Evolutionary conservation across 1,284 basidiomycete species (phyloP), one percentile per base, ranked within the genome.

Genomic region (Peniophora sp.): DNA sequence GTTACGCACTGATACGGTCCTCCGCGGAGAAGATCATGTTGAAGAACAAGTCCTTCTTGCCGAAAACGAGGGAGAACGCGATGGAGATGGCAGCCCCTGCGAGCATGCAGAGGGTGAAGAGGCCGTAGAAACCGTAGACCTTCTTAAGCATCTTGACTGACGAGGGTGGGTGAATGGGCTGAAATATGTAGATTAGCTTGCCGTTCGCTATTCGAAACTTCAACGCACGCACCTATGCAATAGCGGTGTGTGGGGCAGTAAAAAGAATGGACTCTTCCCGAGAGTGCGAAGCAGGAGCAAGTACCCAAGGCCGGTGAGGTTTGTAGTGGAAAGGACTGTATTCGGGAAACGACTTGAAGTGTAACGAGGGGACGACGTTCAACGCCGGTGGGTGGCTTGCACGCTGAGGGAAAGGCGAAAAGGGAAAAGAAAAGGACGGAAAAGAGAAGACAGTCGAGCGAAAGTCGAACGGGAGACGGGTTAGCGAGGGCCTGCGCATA

Each of bases 11-110:
- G 27, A 74, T 78, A 34, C 90, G 68, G 57, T 88, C 76, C 48
- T 70, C 61, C 10, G 66, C 59, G 51, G 70, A 75, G 47, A 92
- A 66, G 22, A 85, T 76, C 67, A 92, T 71, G 63, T 88, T 87
- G 63, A 85, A 72, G 54, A 91, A 65, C 35, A 85, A 62, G 59
- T 85, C 74, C 8, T 78, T 72, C 46, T 72, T 68, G 47, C 79
- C 75, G 84, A 85, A 91, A 27, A 87, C 63, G 53, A 90, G 67
- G 17, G 88, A 87, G 47, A 90, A 69, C 44, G 74, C 75, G 54
- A 92, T 68, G 17, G 80, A 68, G 49, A 91, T 56, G 47, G 73
- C 68, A 37, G 85, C 88, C 6, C 85, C 79, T n/a, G 71, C 76
- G 39, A 92, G 73, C 51, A 92, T 78, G 57, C 73, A 74, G 54